Conservation (phyloP, 2,329 filamentous ascomycete species). For the Kalmusia sp. region DNA sequence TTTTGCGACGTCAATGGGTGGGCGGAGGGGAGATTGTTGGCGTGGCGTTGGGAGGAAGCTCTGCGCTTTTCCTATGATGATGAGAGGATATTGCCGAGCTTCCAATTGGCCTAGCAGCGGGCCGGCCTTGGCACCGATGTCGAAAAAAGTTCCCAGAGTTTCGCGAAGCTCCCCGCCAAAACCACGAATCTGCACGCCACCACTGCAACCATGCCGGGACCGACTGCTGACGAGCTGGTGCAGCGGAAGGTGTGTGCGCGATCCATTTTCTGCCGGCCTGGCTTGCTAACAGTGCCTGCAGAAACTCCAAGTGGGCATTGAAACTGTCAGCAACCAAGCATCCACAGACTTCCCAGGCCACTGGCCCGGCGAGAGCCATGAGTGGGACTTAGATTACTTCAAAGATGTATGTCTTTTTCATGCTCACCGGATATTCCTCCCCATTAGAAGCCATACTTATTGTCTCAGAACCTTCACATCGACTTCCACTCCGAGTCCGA, state of each 20-base stretch:
- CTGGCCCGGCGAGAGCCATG: constrained; percentile 85
- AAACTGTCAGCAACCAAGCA: constrained; percentile 87
- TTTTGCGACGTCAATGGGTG: constrained; percentile 43
- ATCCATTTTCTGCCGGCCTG: constrained; percentile 3
- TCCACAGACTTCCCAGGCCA: constrained; percentile 93
- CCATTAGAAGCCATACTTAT: not conserved
- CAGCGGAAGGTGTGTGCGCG: constrained; percentile 63
- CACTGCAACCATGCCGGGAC: constrained; percentile 51
- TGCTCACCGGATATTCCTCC: not conserved
- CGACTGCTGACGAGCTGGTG: constrained; percentile 62
- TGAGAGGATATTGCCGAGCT: constrained; percentile 32
- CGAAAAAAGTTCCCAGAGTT: constrained; percentile 29
- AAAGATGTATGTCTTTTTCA: constrained; percentile 53
- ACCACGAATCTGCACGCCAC: constrained; percentile 13
- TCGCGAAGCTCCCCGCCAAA: constrained; percentile 26
- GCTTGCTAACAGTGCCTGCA: constrained; percentile 48
- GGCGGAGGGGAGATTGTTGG: constrained; percentile 38
- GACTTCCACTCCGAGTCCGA: constrained; percentile 79
- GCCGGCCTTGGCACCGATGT: constrained; percentile 32
- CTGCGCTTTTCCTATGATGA: constrained; percentile 28
- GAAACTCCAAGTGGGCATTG: constrained; percentile 85
- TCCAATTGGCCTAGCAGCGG: constrained; percentile 34
- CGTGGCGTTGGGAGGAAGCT: constrained; percentile 44
- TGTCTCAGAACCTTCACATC: constrained; percentile 68
- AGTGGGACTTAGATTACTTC: constrained; percentile 80